A percentile compares a stretch with the other conserved stretches of the same genome.
Conservation (phyloP, 768 basidiomycete genomes). For the Goffeauzyma gilvescens region DNA sequence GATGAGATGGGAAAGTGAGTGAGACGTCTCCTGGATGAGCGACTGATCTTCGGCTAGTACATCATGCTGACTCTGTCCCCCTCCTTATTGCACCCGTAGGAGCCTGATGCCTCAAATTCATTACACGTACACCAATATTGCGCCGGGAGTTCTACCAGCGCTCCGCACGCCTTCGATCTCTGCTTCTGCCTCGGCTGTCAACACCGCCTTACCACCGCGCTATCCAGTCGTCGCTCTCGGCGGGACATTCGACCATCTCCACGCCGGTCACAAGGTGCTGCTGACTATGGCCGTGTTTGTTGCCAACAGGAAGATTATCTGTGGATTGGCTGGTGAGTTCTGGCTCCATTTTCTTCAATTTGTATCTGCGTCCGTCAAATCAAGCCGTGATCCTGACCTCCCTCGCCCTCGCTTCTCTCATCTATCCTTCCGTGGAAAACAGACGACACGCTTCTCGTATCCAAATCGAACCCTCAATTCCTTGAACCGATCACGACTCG, state of each 20-base stretch:
- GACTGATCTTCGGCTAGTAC: not conserved
- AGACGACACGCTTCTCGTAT: conserved; percentile 14
- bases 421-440: no score
- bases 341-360: conserved; percentile 2
- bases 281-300: conserved; percentile 82
- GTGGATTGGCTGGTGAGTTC: conserved; percentile 62
- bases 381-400: not conserved
- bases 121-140: not conserved
- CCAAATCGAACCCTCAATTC: conserved; percentile 17
- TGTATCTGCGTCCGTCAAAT: not conserved
- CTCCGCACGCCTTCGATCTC: not conserved
- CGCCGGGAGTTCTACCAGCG: conserved; percentile 1
- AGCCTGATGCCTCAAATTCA: not conserved
- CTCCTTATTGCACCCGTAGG: not conserved
- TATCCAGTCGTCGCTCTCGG: conserved; percentile 67
- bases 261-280: conserved; percentile 91
- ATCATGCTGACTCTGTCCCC: not conserved
- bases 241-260: conserved; percentile 94
- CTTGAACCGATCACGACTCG: conserved; percentile 33
- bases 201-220: not conserved
- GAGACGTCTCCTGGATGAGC: no score
- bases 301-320: conserved; percentile 56
- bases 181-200: not conserved
- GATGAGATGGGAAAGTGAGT: no score
- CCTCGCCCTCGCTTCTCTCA: not conserved